Base-by-base conservation (phyloP, 106 monocot genomes). In the Alisma plantagoaquatica region DNA sequence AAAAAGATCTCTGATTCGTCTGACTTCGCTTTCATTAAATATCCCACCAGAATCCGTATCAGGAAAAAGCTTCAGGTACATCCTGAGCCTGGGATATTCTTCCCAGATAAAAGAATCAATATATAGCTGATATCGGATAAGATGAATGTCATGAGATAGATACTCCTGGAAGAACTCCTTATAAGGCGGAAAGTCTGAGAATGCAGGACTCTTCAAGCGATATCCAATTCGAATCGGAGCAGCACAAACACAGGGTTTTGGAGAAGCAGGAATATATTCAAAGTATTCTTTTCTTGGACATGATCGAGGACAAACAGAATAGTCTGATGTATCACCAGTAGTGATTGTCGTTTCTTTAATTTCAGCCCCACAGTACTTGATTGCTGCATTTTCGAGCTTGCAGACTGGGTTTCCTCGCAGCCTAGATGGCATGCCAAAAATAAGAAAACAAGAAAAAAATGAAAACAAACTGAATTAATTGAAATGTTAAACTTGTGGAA, bases 181-280 rank as follows among this genome's bases (percentile, higher is more conserved):
- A 64, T 86, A 83, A n/a, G 92, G 82, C 43, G 15, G 70, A 22
- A 92, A 92, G 47, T 83, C 67, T 47, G 86, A 86, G 29, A 92
- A 74, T 51, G 76, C 79, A 46, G 92, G 92, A 64, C 85, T 86
- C 49, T 92, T 92, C 49, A 92, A 71, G 23, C 92, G 78, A 73
- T 79, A 68, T 49, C 92, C 86, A 71, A 86, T 65, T 78, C 78
- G 59, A 61, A 92, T 24, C 35, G 92, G 92, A 14, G 75, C 74
- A 62, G 83, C 68, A 67, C 92, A 93, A n/a, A 63, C 49, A 67
- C 92, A 93, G 43, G 61, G 49, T 30, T 72, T 44, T 29, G 73
- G 68, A 57, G 80, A 87, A 22, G 57, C 52, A 62, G 82, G 87
- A 50, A 74, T 87, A 54, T 64, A 54, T 71, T 93, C 87, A 73